These are phyloP conservation scores for Aspergillus sclerotioniger DNA, from an alignment of 495 filamentous ascomycete genomes.

Conservation along the genomic window DNA sequence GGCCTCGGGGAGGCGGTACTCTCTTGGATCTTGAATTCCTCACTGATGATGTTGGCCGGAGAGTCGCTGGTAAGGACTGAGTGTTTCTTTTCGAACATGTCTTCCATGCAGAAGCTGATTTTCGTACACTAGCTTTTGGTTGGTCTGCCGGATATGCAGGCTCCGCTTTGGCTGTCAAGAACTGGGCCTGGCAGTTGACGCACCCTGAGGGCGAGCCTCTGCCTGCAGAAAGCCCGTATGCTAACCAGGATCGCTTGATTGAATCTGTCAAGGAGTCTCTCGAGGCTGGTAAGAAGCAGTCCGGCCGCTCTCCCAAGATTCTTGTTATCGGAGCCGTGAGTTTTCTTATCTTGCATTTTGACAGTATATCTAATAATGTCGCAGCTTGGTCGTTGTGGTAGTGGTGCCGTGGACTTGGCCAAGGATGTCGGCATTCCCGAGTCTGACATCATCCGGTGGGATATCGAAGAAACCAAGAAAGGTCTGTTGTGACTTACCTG, in stretches of 20 bases:
- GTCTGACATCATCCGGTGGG: conserved; percentile 82
- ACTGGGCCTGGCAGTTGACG: conserved; percentile 84
- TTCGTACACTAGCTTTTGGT: conserved; percentile 49
- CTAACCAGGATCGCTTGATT: conserved; percentile 72
- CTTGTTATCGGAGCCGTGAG: conserved; percentile 61
- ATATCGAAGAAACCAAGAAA: conserved; percentile 78
- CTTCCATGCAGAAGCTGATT: conserved; percentile 3
- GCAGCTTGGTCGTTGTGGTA: conserved; percentile 77
- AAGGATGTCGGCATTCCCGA: conserved; percentile 71
- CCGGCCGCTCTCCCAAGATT: conserved; percentile 49
- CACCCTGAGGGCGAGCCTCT: conserved; percentile 63
- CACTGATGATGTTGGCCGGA: conserved; percentile 69
- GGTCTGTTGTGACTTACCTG: conserved; percentile 18
- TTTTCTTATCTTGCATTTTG: conserved; percentile 1
- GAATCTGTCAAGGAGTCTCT: conserved; percentile 68
- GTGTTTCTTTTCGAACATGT: conserved; percentile 13
- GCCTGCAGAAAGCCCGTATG: conserved; percentile 68
- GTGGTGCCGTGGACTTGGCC: conserved; percentile 78
- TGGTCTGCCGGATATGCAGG: conserved; percentile 80
- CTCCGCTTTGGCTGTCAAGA: conserved; percentile 75
- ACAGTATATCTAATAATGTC: conserved; percentile 10
- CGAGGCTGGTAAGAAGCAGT: conserved; percentile 53
- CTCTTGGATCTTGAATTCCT: conserved; percentile 92
- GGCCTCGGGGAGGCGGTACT: conserved; percentile 76
- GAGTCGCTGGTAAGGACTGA: conserved; percentile 61